Evolutionary conservation across 2,329 filamentous ascomycete genomes (phyloP), one percentile per base, ranked within the genome.

Genomic region (Neophaeococcomyces aloes): DNA sequence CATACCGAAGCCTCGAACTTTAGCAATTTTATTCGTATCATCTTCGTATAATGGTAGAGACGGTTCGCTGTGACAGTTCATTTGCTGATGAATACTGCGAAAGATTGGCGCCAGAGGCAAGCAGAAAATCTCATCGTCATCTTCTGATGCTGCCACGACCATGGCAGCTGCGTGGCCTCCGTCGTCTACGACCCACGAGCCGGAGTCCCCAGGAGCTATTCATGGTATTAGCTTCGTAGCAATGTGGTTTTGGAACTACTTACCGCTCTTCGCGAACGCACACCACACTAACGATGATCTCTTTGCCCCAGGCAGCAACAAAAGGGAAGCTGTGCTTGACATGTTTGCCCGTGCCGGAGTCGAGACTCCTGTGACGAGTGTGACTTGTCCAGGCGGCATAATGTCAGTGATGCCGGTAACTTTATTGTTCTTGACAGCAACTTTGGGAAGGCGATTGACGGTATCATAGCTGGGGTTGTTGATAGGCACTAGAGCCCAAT

Each of bases 161-260:
- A 39, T 39, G 11, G 37, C 37, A 29, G 18, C 23, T 11, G 27
- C 37, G 7, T 29, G 23, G n/a, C 37, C 37, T 11, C 29, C 13
- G n/a, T 30, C 37, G 29, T 39, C 37, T 27, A 39, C 18, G 13
- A 39, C 17, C 37, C 37, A 39, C 10, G 37, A 39, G 37, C 37
- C 37, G 18, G 18, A 39, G 29, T 39, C 37, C n/a, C 37, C 37
- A 29, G 37, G 37, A 13, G 37, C 37, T 39, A 19, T 18, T 8
- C 5, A 15, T 39, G 23, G 7, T 5, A 27, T 30, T 29, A 39
- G 21, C 37, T 27, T 7, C 7, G 10, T n/a, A 15, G 5, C 37
- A 27, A 14, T 10, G 15, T 13, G 17, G 3, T 30, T 14, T 6
- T 8, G 7, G n/a, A 39, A 17, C 11, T 23, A 39, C 37, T 5